Percentiles rank a stretch among this genome's conserved stretches.
Conservation (phyloP, 768 basidiomycete species). For the Boletus speciosus region DNA sequence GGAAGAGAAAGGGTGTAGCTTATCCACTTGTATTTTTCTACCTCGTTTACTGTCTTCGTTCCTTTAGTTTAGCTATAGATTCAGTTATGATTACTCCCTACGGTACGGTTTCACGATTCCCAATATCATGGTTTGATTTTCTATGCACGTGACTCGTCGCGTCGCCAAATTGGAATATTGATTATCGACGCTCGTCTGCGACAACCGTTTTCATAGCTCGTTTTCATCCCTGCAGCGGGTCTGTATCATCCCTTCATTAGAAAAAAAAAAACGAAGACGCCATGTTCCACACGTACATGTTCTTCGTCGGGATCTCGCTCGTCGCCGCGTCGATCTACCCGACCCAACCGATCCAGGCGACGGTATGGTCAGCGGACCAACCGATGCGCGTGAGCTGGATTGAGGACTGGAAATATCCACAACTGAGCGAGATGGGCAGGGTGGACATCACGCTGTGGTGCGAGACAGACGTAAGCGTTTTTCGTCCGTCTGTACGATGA, state of each 20-base stretch:
- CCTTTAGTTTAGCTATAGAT: conserved; percentile 8
- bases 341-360: conserved; percentile 45
- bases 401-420: conserved; percentile 44
- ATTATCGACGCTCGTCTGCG: not conserved
- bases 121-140: conserved; percentile 25
- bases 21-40: conserved; percentile 16
- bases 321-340: conserved; percentile 44
- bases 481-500: not conserved
- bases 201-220: not conserved
- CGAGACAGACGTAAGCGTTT: conserved; percentile 36
- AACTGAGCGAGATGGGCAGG: conserved; percentile 39
- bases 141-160: conserved; percentile 24
- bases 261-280: not conserved
- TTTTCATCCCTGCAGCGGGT: conserved; percentile 24
- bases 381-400: conserved; percentile 45
- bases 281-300: conserved; percentile 6
- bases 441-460: conserved; percentile 47
- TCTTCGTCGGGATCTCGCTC: conserved; percentile 8
- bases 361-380: conserved; percentile 44
- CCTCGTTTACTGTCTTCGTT: conserved; percentile 3
- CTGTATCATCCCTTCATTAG: conserved; percentile 14
- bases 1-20: conserved; percentile 13
- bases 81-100: not conserved
- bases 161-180: not conserved
- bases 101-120: not conserved